phyloP scores from a whole-genome alignment of 176 grass and related monocot species.

The Carex scoparia region DNA sequence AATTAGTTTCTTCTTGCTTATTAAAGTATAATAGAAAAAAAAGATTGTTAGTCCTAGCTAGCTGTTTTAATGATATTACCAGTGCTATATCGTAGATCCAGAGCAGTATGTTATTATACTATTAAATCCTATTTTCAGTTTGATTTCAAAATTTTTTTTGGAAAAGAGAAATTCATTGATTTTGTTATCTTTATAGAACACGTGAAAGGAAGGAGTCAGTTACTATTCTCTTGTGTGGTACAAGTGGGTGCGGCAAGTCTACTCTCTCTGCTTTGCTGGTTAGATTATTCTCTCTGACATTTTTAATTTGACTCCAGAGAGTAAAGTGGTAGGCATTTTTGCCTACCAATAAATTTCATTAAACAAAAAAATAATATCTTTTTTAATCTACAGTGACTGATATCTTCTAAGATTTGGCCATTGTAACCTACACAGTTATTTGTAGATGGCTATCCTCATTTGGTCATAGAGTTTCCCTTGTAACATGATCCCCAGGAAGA shows the following conservation, averaged over 20 bases:
- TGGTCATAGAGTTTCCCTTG: too few relatives aligned
- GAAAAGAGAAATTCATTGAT: background rate
- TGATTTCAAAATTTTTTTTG: slow-evolving; percentile 8
- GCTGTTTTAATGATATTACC: background rate
- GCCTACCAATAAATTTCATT: too few relatives aligned
- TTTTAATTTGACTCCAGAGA: background rate
- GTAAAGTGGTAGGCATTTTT: too few relatives aligned
- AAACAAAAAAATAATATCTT: too few relatives aligned
- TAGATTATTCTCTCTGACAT: slow-evolving; percentile 19
- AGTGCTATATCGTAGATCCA: background rate
- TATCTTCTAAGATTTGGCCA: too few relatives aligned
- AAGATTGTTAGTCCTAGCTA: background rate
- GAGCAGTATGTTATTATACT: background rate
- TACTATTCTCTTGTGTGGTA: slow-evolving; percentile 85
- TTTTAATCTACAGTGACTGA: too few relatives aligned
- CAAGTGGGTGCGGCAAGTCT: slow-evolving; percentile 93
- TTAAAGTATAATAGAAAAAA: background rate
- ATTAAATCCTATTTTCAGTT: slow-evolving; percentile 1
- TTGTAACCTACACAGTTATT: too few relatives aligned
- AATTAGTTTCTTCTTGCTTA: background rate
- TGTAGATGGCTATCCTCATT: too few relatives aligned
- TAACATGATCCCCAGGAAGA: too few relatives aligned
- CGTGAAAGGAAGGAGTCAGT: slow-evolving; percentile 82
- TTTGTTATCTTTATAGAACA: slow-evolving; percentile 40
- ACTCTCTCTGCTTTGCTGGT: slow-evolving; percentile 94